Percentiles rank a stretch among this genome's conserved stretches.
Conservation (phyloP, 208 protist species). For the Tritrichomonas musculus region DNA sequence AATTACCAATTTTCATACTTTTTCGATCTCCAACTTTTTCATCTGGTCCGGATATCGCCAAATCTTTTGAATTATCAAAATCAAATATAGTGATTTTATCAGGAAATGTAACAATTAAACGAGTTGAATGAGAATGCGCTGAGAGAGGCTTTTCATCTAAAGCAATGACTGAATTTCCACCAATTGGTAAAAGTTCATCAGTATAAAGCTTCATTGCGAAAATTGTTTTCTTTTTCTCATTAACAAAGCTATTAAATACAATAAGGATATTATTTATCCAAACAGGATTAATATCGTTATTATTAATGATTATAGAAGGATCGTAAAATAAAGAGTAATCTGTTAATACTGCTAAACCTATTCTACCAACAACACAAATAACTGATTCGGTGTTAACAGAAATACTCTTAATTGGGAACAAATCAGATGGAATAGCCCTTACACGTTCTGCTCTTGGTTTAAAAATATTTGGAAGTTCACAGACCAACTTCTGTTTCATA, state of each 20-base stretch:
- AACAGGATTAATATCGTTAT: not conserved
- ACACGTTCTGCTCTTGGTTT: not conserved
- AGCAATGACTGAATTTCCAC: too few relatives aligned
- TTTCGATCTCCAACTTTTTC: not conserved
- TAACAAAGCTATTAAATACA: not conserved
- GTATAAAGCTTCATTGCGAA: not conserved
- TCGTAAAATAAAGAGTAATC: not conserved
- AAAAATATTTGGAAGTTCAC: not conserved
- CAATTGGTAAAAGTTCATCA: not conserved
- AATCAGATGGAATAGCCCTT: not conserved
- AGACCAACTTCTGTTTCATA: not conserved
- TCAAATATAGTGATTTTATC: not conserved
- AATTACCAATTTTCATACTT: not conserved
- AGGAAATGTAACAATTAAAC: not conserved
- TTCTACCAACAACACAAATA: not conserved
- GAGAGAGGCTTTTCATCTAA: not conserved
- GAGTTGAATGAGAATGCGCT: not conserved
- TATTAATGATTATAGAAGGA: not conserved
- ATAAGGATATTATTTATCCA: not conserved
- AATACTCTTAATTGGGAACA: not conserved
- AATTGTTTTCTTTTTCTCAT: not conserved
- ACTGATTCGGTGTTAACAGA: not conserved
- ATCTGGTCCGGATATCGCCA: too few relatives aligned
- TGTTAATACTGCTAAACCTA: not conserved
- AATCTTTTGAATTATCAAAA: not conserved